Evolutionary conservation across 805 yeast species (phyloP), one percentile per base, ranked within the genome.

Genomic region (Candida maesae): DNA sequence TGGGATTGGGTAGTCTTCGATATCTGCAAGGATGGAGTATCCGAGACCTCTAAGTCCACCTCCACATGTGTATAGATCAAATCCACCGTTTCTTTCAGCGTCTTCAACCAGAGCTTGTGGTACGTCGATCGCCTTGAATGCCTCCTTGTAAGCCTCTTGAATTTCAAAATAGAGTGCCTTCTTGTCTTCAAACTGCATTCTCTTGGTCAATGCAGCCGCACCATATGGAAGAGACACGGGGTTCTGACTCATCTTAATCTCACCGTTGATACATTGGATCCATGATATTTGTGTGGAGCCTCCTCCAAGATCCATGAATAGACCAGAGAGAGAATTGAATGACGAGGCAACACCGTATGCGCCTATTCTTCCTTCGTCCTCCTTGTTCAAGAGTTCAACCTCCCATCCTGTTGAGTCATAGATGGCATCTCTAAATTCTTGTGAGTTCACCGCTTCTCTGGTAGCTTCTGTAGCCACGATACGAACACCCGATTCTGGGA

Each of bases 401-500:
- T 71, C 69, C 87, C 89, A 81, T 4, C 80, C 81, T 0, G 84
- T 74, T 2, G 78, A 73, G n/a, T 71, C 67, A 36, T 60, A 68
- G 21, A 84, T 73, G 5, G 78, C 74, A 16, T 70, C 69, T 30
- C 79, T 67, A 51, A 84, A 76, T 41, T 76, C 79, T 35, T 69
- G 70, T 0, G 81, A 73, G 50, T 83, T 83, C 5, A 79, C 65
- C 2, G 88, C 87, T 47, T 78, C 81, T 52, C 87, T 70, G 0
- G 84, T 78, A 1, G 88, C 87, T 51, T 83, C 88, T 0, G 90
- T 81, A 8, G 87, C 88, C 16, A 83, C 80, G 1, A 84, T 81
- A 44, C 76, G 65, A 11, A 82, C 85, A 14, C 80, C 74, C 13
- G 68, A 59, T 38, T 70, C 71, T 6, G 78, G 73, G 2, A 84